Conservation (phyloP, 2,329 filamentous ascomycete genomes). For the Ramichloridium luteum region DNA sequence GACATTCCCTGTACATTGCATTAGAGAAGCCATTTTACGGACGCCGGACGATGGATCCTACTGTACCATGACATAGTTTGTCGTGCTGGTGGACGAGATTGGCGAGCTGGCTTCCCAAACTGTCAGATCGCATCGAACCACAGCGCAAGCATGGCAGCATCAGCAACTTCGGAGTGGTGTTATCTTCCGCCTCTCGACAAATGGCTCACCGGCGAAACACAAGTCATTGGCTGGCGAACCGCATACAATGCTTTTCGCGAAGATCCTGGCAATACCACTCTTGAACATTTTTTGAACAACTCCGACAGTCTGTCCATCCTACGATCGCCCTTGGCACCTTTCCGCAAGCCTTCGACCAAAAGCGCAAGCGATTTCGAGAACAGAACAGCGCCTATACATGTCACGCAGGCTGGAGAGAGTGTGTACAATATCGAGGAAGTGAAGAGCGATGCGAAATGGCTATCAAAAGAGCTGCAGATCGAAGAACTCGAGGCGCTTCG, state of each 20-base stretch:
- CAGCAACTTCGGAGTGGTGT: conserved; percentile 9
- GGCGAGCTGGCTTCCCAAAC: too few relatives aligned
- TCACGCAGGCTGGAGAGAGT: conserved; percentile 54
- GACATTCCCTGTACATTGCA: too few relatives aligned
- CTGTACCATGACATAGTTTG: too few relatives aligned
- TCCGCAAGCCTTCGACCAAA: conserved; percentile 43
- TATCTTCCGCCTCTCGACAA: conserved; percentile 79
- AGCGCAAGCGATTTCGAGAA: conserved; percentile 56
- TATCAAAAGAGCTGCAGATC: conserved; percentile 64
- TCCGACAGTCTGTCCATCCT: conserved; percentile 56
- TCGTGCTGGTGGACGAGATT: too few relatives aligned
- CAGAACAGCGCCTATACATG: conserved; percentile 76
- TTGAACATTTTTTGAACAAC: conserved; percentile 61
- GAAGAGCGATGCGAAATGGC: conserved; percentile 75
- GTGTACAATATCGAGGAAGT: conserved; percentile 65
- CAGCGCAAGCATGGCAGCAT: conserved; percentile 7
- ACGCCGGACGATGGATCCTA: too few relatives aligned
- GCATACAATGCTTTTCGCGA: conserved; percentile 43
- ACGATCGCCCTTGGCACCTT: conserved; percentile 55
- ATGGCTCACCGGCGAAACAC: conserved; percentile 68
- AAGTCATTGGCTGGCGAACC: conserved; percentile 58
- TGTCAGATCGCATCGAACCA: background rate
- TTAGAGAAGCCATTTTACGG: too few relatives aligned
- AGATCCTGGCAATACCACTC: conserved; percentile 37
- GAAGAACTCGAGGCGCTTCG: conserved; percentile 75